phyloP scores from a whole-genome alignment of 495 filamentous ascomycete genomes.

The Hypomontagnella monticulosa region DNA sequence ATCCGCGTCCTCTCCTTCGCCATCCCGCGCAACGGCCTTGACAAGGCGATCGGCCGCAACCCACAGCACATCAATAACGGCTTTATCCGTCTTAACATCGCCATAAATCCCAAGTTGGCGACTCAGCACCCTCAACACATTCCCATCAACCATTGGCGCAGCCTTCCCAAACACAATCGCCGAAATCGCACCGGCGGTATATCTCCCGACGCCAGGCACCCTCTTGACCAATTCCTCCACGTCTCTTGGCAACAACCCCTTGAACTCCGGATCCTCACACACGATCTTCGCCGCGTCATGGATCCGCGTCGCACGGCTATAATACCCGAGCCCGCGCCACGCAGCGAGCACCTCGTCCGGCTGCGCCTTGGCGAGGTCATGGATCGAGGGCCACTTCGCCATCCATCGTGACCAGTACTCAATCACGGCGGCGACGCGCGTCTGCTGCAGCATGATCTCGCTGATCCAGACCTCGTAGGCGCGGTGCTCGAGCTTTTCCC shows the following conservation, averaged over 20 bases:
- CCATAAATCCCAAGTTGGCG: constrained; percentile 54
- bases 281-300: constrained; percentile 51
- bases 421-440: constrained; percentile 56
- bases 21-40: constrained; percentile 47
- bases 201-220: constrained; percentile 57
- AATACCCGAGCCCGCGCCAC: constrained; percentile 59
- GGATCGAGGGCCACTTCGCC: constrained; percentile 52
- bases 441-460: constrained; percentile 63
- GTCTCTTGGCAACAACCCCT: constrained; percentile 46
- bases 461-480: constrained; percentile 63
- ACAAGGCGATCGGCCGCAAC: constrained; percentile 53
- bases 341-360: constrained; percentile 51
- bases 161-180: constrained; percentile 57
- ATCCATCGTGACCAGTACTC: constrained; percentile 60
- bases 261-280: constrained; percentile 32
- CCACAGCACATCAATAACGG: constrained; percentile 53
- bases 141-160: constrained; percentile 60
- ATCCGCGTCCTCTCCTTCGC: constrained; percentile 8
- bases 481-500: constrained; percentile 45
- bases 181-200: constrained; percentile 58
- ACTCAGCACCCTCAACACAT: constrained; percentile 57
- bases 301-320: constrained; percentile 54
- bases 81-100: constrained; percentile 53
- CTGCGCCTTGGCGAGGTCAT: constrained; percentile 48
- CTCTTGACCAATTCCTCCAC: constrained; percentile 45